A percentile compares a stretch with the other conserved stretches of the same genome.
These are phyloP conservation scores for Steccherinum ochraceum DNA, from an alignment of 768 basidiomycete species.

Conservation along the genomic window DNA sequence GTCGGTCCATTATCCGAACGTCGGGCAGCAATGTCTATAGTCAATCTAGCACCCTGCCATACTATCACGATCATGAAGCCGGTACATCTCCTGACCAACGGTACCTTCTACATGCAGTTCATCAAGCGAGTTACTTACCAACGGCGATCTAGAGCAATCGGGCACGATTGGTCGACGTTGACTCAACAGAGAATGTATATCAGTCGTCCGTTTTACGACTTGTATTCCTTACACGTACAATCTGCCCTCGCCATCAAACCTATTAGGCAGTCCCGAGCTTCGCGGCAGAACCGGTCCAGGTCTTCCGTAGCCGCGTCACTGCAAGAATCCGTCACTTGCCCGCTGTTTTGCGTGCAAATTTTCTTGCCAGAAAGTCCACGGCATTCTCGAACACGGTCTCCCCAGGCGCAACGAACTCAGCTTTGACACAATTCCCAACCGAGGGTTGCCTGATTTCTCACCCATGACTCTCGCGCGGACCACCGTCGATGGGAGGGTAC, in stretches of 20 bases:
- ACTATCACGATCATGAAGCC: background rate
- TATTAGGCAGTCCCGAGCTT: background rate
- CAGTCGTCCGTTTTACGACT: background rate
- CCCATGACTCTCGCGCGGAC: background rate
- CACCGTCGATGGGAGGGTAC: background rate
- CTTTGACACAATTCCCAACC: background rate
- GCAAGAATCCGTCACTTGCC: background rate
- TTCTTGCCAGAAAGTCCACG: background rate
- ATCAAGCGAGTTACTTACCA: no score
- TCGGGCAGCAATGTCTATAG: background rate
- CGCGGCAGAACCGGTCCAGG: background rate
- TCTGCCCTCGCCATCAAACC: background rate
- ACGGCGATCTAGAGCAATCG: background rate
- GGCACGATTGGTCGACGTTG: background rate
- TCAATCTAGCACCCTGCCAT: background rate
- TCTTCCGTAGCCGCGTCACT: background rate
- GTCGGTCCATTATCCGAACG: background rate
- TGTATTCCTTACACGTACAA: background rate
- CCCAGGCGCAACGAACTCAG: background rate
- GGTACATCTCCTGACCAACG: background rate
- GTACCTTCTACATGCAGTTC: background rate
- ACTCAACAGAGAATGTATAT: background rate
- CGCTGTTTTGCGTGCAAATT: background rate
- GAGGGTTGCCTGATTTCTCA: background rate
- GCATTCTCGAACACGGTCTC: background rate